These are phyloP conservation scores for Spiraea crenata DNA, from an alignment of 331 rosid genomes.

Conservation along the genomic window DNA sequence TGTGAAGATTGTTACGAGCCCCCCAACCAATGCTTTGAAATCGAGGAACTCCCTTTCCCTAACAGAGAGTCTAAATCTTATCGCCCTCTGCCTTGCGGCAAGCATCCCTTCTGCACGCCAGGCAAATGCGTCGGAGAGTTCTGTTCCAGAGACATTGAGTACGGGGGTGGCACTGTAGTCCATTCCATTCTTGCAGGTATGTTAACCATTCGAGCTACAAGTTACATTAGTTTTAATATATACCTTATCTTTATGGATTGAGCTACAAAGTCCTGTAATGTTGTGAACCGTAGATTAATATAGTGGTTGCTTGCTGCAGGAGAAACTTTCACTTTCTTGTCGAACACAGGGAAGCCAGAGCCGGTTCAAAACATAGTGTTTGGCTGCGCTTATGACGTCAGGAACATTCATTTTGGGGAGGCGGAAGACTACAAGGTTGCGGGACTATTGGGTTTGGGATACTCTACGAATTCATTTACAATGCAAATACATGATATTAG, in stretches of 20 bases:
- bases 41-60: background rate
- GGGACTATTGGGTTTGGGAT: background rate
- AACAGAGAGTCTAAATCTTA: constrained; percentile 3
- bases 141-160: background rate
- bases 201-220: background rate
- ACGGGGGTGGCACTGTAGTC: background rate
- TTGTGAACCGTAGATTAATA: too few relatives aligned
- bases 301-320: background rate
- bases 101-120: background rate
- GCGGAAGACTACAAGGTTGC: background rate
- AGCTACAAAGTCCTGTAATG: too few relatives aligned
- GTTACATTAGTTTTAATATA: too few relatives aligned
- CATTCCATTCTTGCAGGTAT: background rate
- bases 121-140: background rate
- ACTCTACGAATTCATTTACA: background rate
- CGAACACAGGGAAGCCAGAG: background rate
- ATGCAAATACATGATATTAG: background rate
- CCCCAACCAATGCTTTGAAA: background rate
- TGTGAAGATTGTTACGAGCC: background rate
- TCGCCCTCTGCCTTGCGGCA: background rate
- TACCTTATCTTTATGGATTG: too few relatives aligned
- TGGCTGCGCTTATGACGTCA: background rate
- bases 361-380: background rate
- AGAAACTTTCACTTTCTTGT: background rate
- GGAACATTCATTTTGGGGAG: background rate